Evolutionary conservation across 768 basidiomycete genomes (phyloP).

Genomic region (Multifurca ochricompacta): DNA sequence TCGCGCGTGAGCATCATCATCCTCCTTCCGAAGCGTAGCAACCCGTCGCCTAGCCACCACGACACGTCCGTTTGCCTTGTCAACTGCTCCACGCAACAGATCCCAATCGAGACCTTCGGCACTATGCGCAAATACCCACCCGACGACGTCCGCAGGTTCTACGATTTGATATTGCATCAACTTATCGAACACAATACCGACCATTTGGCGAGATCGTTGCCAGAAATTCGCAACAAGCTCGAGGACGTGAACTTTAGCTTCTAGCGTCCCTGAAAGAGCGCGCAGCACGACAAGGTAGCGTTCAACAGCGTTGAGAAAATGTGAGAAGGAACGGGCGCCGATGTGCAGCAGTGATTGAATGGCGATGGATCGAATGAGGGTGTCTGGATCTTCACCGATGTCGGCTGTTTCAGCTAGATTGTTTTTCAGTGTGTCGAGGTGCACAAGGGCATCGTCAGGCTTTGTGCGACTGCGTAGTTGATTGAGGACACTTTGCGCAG

Average conservation of each 20-base stretch:
- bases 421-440: conserved; percentile 63
- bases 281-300: conserved; percentile 79
- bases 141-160: conserved; percentile 85
- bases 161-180: conserved; percentile 98
- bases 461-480: conserved; percentile 77
- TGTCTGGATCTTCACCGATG: conserved; percentile 55
- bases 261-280: conserved; percentile 40
- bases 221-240: conserved; percentile 70
- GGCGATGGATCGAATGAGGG: conserved; percentile 65
- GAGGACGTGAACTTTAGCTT: conserved; percentile 67
- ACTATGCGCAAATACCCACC: conserved; percentile 68
- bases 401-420: conserved; percentile 55
- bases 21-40: conserved; percentile 71
- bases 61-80: conserved; percentile 88
- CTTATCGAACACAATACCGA: conserved; percentile 92
- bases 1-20: conserved; percentile 75
- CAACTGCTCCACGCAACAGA: conserved; percentile 68
- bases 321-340: conserved; percentile 93
- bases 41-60: conserved; percentile 70
- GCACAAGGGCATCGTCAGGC: conserved; percentile 69
- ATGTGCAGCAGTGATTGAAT: conserved; percentile 86
- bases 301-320: conserved; percentile 95
- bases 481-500: conserved; percentile 67
- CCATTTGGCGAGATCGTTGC: conserved; percentile 78
- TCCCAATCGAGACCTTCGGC: conserved; percentile 74